Base-by-base conservation (phyloP, 2,329 filamentous ascomycete genomes). In the Aspergillus ochraceoroseus region DNA sequence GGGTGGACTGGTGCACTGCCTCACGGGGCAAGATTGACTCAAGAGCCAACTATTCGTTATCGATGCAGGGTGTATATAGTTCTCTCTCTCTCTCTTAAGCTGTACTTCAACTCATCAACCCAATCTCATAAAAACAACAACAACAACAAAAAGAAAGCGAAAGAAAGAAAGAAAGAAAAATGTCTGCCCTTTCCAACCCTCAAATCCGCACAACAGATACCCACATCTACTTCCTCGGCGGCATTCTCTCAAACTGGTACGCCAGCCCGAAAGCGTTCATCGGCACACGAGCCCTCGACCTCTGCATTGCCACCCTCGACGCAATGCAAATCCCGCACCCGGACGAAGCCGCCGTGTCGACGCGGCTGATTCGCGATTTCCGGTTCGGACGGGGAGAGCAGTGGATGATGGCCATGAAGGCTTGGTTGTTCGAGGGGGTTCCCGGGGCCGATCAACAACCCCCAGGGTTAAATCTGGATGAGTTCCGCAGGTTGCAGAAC, bases 351-450 rank as follows among this genome's bases (percentile, higher is more conserved):
- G 33, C 44, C 15, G 17, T 32, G 6, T 30, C 37, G 4, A 44
- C 44, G 7, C 28, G 32, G 3, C 41, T 47, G 2, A 23, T 47
- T 15, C 4, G 19, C n/a, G 14, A 26, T 4, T 47, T 36, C 18
- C 8, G n/a, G 13, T 47, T 47, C 30, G 18, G n/a, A 15, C 33
- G 41, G 25, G 44, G 44, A n/a, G 44, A 47, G 23, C 44, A 47
- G 25, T 47, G 44, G 44, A 47, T 47, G 44, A 47, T 47, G 44
- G 44, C 41, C 2, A 14, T 44, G 12, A 47, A 47, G 11, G 41
- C 41, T 13, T 47, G 44, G 44, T 29, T 47, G 9, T 47, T 47
- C n/a, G 44, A 47, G n/a, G 28, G 37, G 15, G 32, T 19, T 1
- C 31, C 36, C n/a, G 37, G 32, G 14, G 32, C n/a, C n/a, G n/a